These are phyloP conservation scores for Fusarium sp. DNA, from an alignment of 2,329 filamentous ascomycete species.

Conservation along the genomic window DNA sequence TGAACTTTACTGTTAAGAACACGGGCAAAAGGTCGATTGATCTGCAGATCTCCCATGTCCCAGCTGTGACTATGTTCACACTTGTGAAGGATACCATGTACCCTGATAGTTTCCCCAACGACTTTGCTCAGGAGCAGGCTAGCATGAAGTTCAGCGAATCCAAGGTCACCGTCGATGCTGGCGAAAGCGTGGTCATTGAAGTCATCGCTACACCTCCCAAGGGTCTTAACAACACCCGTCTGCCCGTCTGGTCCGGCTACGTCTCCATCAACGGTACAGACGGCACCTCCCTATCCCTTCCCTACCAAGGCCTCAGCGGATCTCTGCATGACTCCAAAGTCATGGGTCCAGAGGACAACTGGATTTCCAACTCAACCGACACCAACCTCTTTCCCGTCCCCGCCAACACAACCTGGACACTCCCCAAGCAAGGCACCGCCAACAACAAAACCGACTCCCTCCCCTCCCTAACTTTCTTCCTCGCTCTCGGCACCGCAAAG, in stretches of 20 bases:
- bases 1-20: conserved; percentile 68
- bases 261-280: conserved; percentile 56
- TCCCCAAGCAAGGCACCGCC: conserved; percentile 55
- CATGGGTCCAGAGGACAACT: conserved; percentile 40
- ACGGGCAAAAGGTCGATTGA: conserved; percentile 59
- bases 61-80: conserved; percentile 66
- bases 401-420: conserved; percentile 54
- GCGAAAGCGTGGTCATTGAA: conserved; percentile 58
- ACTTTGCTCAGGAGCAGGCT: conserved; percentile 56
- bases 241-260: conserved; percentile 58
- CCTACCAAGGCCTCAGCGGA: conserved; percentile 56
- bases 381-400: conserved; percentile 39
- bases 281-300: conserved; percentile 52
- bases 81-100: conserved; percentile 49
- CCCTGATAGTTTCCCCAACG: conserved; percentile 59
- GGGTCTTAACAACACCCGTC: conserved; percentile 49
- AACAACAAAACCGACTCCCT: conserved; percentile 47
- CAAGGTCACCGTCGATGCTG: conserved; percentile 57
- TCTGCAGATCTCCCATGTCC: conserved; percentile 63
- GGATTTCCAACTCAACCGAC: conserved; percentile 52
- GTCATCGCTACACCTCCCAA: conserved; percentile 58
- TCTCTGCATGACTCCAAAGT: conserved; percentile 49
- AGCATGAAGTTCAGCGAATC: conserved; percentile 56
- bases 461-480: conserved; percentile 54
- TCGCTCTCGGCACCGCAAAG: conserved; percentile 59